phyloP scores from a whole-genome alignment of 495 filamentous ascomycete genomes.

The Hypoxylon perforatum region DNA sequence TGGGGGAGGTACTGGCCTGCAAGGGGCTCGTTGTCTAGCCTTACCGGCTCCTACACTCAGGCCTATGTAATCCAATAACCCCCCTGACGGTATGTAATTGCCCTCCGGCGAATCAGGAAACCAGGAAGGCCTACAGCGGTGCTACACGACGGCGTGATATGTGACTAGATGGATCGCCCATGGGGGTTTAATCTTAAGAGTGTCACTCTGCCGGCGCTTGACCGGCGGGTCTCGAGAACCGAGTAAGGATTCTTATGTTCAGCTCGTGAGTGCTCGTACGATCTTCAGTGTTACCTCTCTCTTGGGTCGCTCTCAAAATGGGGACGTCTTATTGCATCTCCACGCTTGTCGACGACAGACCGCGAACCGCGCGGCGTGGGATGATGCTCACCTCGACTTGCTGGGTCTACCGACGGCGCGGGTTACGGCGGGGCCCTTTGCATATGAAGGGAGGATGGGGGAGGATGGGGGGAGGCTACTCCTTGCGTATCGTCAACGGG shows the following conservation, averaged over 20 bases:
- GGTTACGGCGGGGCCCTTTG: background rate
- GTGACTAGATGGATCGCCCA: background rate
- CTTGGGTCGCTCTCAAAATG: background rate
- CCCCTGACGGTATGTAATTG: background rate
- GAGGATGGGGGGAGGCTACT: slow-evolving; percentile 2
- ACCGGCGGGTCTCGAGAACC: background rate
- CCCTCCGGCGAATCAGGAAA: background rate
- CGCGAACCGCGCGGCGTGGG: background rate
- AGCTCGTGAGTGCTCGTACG: background rate
- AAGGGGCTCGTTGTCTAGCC: slow-evolving; percentile 20
- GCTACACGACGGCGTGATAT: slow-evolving; percentile 23
- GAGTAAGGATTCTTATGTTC: background rate
- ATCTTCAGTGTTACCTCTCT: background rate
- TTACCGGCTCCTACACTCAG: slow-evolving; percentile 11
- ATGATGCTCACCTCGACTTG: background rate
- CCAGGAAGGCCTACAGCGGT: background rate
- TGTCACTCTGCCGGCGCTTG: slow-evolving; percentile 10
- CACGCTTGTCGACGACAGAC: background rate
- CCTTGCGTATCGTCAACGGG: slow-evolving; percentile 7
- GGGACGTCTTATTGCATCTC: background rate
- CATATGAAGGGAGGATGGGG: slow-evolving; percentile 3
- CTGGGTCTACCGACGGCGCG: background rate
- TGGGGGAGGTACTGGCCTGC: slow-evolving; percentile 7
- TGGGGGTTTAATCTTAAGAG: background rate
- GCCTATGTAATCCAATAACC: background rate